Percentiles rank a stretch among this genome's conserved stretches.
These are phyloP conservation scores for Pleurotus sapidus DNA, from an alignment of 768 basidiomycete genomes.

Conservation along the genomic window DNA sequence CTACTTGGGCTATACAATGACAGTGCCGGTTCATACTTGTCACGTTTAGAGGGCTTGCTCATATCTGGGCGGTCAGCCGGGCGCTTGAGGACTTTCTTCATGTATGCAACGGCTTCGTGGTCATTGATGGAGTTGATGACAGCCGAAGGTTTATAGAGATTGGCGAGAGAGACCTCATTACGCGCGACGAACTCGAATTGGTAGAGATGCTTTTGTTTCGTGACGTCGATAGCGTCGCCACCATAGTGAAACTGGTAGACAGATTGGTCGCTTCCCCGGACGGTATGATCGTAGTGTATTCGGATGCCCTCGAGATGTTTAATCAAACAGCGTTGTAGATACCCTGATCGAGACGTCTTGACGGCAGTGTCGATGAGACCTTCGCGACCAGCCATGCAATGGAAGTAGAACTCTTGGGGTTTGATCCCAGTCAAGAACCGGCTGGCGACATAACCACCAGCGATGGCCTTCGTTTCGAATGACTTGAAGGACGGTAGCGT, in stretches of 20 bases:
- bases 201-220: conserved; percentile 92
- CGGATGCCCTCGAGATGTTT: conserved; percentile 97
- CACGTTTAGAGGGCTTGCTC: conserved; percentile 45
- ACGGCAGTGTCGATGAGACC: conserved; percentile 99
- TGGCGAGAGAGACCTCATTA: conserved; percentile 79
- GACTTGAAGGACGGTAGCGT: conserved; percentile 95
- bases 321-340: conserved; percentile 96
- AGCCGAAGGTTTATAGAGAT: conserved; percentile 61
- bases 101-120: conserved; percentile 66
- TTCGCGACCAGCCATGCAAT: conserved; percentile 99
- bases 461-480: conserved; percentile 97
- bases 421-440: conserved; percentile 98
- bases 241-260: conserved; percentile 97
- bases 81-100: conserved; percentile 88
- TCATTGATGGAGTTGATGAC: conserved; percentile 60
- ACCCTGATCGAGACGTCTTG: conserved; percentile 97
- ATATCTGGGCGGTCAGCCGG: conserved; percentile 43
- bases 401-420: conserved; percentile 99
- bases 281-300: conserved; percentile 97
- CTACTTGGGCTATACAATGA: conserved; percentile 75
- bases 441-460: conserved; percentile 97
- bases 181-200: conserved; percentile 92
- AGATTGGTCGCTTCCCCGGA: conserved; percentile 91
- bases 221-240: conserved; percentile 94
- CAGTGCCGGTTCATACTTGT: conserved; percentile 69